Percentiles rank a stretch among this genome's conserved stretches.
These are phyloP conservation scores for Diaporthe sp. DNA, from an alignment of 2,329 filamentous ascomycete species.

Conservation along the genomic window DNA sequence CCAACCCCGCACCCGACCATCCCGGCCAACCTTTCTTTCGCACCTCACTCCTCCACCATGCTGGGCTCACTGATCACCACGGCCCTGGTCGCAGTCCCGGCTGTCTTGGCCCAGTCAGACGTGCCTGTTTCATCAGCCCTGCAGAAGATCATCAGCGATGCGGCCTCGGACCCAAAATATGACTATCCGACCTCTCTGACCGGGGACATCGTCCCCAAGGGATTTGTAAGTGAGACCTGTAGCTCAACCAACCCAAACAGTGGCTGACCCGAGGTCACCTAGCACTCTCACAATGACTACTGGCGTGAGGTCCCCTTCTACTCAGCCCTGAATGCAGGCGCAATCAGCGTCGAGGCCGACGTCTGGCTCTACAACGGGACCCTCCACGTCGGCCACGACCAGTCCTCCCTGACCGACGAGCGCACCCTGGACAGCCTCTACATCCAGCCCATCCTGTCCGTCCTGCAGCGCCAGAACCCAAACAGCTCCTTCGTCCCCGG, in stretches of 20 bases:
- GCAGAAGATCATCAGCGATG: constrained; percentile 35
- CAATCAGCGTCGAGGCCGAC: constrained; percentile 77
- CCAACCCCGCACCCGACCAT: background rate
- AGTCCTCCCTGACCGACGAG: constrained; percentile 63
- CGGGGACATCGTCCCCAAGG: constrained; percentile 66
- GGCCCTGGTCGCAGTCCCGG: background rate
- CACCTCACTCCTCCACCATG: constrained; percentile 16
- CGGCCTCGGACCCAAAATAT: constrained; percentile 47
- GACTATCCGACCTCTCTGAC: constrained; percentile 68
- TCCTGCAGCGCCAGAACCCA: constrained; percentile 68
- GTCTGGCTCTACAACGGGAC: constrained; percentile 71
- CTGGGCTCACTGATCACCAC: constrained; percentile 7
- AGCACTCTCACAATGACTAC: constrained; percentile 79
- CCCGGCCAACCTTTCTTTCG: background rate
- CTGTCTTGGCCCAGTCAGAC: constrained; percentile 36
- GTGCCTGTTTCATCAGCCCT: constrained; percentile 37
- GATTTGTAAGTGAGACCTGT: constrained; percentile 53
- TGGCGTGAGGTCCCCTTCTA: constrained; percentile 75
- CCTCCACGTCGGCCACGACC: constrained; percentile 75
- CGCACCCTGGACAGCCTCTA: constrained; percentile 74
- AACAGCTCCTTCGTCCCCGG: constrained; percentile 59
- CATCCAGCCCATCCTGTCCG: constrained; percentile 70
- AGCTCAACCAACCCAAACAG: background rate
- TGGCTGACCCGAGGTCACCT: background rate
- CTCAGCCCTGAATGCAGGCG: constrained; percentile 71